phyloP scores from a whole-genome alignment of 345 rosid genomes.

The Psidium guajava region DNA sequence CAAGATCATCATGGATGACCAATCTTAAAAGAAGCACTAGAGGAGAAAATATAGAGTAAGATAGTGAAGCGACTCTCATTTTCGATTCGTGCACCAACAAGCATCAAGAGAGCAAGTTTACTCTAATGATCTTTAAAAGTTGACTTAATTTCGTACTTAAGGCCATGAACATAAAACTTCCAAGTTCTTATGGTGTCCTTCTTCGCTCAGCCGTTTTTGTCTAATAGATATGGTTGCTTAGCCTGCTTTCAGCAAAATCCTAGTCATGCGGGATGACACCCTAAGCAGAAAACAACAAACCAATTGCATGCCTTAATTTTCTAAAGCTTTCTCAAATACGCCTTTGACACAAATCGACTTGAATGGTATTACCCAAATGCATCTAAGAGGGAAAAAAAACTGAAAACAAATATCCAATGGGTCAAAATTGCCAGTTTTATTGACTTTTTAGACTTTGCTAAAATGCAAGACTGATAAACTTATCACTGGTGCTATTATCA shows the following conservation, averaged over 20 bases:
- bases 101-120: not conserved
- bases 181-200: not conserved
- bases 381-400: not conserved
- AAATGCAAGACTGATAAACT: not conserved
- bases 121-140: not conserved
- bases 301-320: not conserved
- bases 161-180: not conserved
- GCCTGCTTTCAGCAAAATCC: not conserved
- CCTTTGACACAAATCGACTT: not conserved
- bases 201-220: not conserved
- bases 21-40: not conserved
- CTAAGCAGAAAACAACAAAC: not conserved
- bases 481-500: not conserved
- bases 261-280: not conserved
- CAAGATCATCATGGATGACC: not conserved
- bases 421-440: not conserved
- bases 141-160: not conserved
- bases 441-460: not conserved
- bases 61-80: not conserved
- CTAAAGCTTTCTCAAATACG: not conserved
- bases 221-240: not conserved
- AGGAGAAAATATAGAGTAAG: not conserved
- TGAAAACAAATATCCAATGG: not conserved
- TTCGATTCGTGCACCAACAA: not conserved
- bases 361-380: not conserved